These are phyloP conservation scores for Coelastrella sp. DNA, from an alignment of 139 green algal species.

Conservation along the genomic window DNA sequence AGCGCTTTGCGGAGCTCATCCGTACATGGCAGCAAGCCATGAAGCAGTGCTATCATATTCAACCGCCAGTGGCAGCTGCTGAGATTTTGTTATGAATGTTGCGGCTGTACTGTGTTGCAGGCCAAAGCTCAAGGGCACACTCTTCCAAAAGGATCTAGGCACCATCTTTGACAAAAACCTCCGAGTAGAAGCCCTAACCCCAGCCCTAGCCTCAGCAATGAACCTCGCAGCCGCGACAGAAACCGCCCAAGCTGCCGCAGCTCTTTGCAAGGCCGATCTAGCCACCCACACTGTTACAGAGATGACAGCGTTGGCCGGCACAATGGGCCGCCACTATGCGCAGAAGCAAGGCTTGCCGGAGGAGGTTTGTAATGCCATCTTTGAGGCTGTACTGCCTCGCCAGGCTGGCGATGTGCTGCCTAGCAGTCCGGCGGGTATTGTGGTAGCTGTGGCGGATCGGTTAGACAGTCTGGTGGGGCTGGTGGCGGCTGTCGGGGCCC, in stretches of 20 bases:
- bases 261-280: constrained; percentile 91
- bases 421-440: constrained; percentile 69
- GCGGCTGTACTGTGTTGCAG: constrained; percentile 27
- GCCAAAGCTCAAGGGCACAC: constrained; percentile 80
- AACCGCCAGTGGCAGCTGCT: too few species aligned
- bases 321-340: constrained; percentile 94
- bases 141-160: constrained; percentile 96
- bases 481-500: constrained; percentile 88
- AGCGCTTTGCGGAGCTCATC: too few species aligned
- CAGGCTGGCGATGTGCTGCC: constrained; percentile 86
- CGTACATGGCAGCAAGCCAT: too few species aligned
- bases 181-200: constrained; percentile 81
- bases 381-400: constrained; percentile 90
- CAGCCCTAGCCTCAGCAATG: constrained; percentile 67
- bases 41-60: too few species aligned
- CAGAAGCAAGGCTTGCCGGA: constrained; percentile 68
- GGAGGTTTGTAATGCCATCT: constrained; percentile 83
- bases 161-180: constrained; percentile 92
- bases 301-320: constrained; percentile 96
- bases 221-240: constrained; percentile 46
- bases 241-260: constrained; percentile 70
- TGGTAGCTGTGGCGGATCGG: constrained; percentile 75
- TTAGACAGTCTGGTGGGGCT: constrained; percentile 97
- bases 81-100: too few species aligned
- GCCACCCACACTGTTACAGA: constrained; percentile 95